Base-by-base conservation (phyloP, 2,329 filamentous ascomycete genomes). In the Emericellopsis atlantica region DNA sequence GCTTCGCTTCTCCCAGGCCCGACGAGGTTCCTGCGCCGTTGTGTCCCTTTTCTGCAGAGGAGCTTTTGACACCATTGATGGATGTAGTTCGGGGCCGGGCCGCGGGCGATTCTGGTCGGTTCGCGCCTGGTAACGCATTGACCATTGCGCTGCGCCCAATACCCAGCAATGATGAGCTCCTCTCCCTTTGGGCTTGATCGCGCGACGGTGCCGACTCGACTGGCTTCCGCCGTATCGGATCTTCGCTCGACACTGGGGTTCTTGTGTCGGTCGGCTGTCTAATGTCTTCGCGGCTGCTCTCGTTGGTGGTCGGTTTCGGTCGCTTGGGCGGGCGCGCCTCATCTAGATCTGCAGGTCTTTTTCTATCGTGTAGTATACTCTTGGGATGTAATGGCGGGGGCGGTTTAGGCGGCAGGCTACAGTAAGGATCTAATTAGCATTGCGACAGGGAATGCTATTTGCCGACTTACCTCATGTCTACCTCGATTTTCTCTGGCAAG, bases 261-360 rank as follows among this genome's bases (percentile, higher is more conserved):
- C 12, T 29, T 9, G 8, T 4, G 9, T 29, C 26, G 8, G 26
- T 29, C 2, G 26, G 22, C 48, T 48, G 46, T 53, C 54, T 40
- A 49, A 48, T 40, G 55, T 51, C 11, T 62, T 58, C 32, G 63
- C 61, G 32, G 44, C 39, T 18, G 48, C 45, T 33, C 55, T 26
- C 18, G 37, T 22, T 18, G 12, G 36, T 33, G 14, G 36, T 22
- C 18, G 22, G 37, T 22, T 41, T 67, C 21, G 56, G 52, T 42
- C 70, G 65, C 53, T 76, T 76, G 40, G 58, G 58, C 2, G 64
- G 59, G 41, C 69, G 63, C 21, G 50, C 44, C 26, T 69, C 67
- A 16, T 72, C 66, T 6, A 46, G 39, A 14, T 74, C 70, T 12
- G 59, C 54, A 10, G 51, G 45, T 33, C 70, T 68, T 55, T 73